Conservation (phyloP, 1,139 yeast species). For the Kodamaea sp. region DNA sequence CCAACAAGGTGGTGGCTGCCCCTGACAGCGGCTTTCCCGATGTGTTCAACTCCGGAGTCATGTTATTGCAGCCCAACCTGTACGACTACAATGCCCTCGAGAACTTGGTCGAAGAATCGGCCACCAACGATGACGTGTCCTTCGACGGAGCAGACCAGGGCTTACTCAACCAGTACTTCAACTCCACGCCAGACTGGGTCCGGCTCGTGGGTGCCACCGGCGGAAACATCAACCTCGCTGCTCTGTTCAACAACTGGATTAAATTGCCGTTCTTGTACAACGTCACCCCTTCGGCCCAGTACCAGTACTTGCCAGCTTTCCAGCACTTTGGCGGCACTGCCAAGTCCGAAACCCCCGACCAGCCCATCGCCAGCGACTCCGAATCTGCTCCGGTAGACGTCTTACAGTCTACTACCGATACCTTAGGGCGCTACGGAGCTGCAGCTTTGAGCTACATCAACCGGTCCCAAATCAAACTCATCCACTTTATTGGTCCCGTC, state of each 20-base stretch:
- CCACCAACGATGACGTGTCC: conserved; percentile 30
- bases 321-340: conserved; percentile 46
- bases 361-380: background rate
- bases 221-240: conserved; percentile 5
- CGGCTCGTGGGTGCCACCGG: conserved; percentile 6
- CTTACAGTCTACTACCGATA: conserved; percentile 11
- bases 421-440: conserved; percentile 23
- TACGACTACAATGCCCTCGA: conserved; percentile 47
- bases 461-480: conserved; percentile 47
- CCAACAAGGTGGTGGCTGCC: conserved; percentile 61
- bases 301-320: conserved; percentile 83
- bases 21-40: conserved; percentile 98
- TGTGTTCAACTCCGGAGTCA: conserved; percentile 86
- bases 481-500: conserved; percentile 78
- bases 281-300: conserved; percentile 80
- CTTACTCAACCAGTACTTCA: conserved; percentile 77
- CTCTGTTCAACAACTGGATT: conserved; percentile 50
- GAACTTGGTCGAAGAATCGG: conserved; percentile 29
- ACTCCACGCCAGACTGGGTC: conserved; percentile 48
- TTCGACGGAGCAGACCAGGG: conserved; percentile 99
- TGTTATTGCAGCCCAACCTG: conserved; percentile 62
- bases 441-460: conserved; percentile 28
- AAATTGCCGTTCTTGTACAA: conserved; percentile 80
- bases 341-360: background rate
- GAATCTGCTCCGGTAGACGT: background rate